A percentile compares a stretch with the other conserved stretches of the same genome.
Conservation (phyloP, 345 rosid genomes). For the Conringia planisiliqua region DNA sequence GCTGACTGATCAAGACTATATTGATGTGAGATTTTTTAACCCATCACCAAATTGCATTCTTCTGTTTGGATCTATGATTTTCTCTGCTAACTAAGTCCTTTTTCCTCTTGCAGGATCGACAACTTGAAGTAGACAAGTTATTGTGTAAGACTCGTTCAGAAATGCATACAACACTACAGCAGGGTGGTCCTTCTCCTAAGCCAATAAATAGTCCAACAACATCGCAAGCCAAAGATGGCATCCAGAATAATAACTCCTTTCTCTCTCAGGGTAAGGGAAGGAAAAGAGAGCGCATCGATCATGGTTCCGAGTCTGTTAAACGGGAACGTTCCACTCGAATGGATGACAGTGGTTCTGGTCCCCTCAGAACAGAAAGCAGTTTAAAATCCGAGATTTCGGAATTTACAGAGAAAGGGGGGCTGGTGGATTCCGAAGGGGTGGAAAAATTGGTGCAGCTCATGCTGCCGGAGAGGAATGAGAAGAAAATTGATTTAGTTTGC, state of each 20-base stretch:
- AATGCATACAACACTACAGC: slow-evolving; percentile 77
- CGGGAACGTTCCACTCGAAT: slow-evolving; percentile 56
- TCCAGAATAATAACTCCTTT: slow-evolving; percentile 56
- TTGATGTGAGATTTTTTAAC: slow-evolving; percentile 52
- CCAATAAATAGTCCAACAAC: slow-evolving; percentile 70
- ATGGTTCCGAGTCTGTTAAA: slow-evolving; percentile 59
- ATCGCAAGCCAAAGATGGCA: slow-evolving; percentile 63
- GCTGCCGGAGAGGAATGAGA: slow-evolving; percentile 62
- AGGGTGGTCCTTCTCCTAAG: slow-evolving; percentile 79
- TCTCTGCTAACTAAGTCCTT: neutral
- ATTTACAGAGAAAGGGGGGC: slow-evolving; percentile 74
- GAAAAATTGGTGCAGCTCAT: slow-evolving; percentile 80
- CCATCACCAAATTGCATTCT: no score
- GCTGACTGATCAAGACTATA: slow-evolving; percentile 87
- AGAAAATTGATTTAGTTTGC: slow-evolving; percentile 61
- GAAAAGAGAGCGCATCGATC: slow-evolving; percentile 88
- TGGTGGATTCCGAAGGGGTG: slow-evolving; percentile 71
- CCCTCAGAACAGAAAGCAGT: slow-evolving; percentile 46
- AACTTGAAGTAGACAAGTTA: slow-evolving; percentile 74
- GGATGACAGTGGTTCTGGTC: slow-evolving; percentile 64
- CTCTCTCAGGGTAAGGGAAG: slow-evolving; percentile 78
- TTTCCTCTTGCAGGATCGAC: slow-evolving; percentile 47
- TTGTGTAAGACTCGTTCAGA: slow-evolving; percentile 58
- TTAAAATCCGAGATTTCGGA: slow-evolving; percentile 68
- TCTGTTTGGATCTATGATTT: neutral